phyloP scores from a whole-genome alignment of 1,284 basidiomycete genomes.

The Bondarzewia mesenterica region DNA sequence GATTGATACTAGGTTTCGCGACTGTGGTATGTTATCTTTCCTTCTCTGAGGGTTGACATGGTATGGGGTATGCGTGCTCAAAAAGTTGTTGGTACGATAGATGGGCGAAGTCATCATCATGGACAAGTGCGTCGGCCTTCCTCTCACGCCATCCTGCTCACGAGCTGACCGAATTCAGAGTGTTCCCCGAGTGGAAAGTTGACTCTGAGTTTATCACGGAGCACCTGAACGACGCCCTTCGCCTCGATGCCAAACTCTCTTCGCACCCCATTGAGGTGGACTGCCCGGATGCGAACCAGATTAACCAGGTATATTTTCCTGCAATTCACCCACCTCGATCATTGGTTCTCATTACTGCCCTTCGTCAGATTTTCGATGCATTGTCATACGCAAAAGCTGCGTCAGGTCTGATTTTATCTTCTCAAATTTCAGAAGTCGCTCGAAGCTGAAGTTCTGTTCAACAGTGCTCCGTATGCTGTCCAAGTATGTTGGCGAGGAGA shows the following conservation, averaged over 20 bases:
- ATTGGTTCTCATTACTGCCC: not conserved
- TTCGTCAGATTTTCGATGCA: constrained; percentile 70
- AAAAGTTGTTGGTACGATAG: too few species aligned
- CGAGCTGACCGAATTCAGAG: too few species aligned
- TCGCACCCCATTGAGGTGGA: constrained; percentile 95
- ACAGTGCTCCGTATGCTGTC: constrained; percentile 90
- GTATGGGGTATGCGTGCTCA: too few species aligned
- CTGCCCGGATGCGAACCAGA: constrained; percentile 81
- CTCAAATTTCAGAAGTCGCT: too few species aligned
- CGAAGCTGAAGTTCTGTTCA: too few species aligned
- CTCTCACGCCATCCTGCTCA: too few species aligned
- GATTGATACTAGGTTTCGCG: constrained; percentile 91
- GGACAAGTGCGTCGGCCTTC: constrained; percentile 41
- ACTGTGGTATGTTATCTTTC: constrained; percentile 62
- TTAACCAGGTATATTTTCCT: constrained; percentile 60
- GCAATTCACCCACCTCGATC: not conserved
- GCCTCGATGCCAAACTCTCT: constrained; percentile 83
- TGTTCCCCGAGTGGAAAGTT: constrained; percentile 74
- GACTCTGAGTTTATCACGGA: constrained; percentile 61
- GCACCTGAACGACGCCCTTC: constrained; percentile 60
- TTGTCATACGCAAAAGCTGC: constrained; percentile 86
- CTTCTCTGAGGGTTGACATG: too few species aligned
- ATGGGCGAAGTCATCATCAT: constrained; percentile 91
- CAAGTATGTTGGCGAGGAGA: constrained; percentile 83
- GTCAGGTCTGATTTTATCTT: constrained; percentile 58